Base-by-base conservation (phyloP, 163 green algal species). In the Scenedesmus sp. region DNA sequence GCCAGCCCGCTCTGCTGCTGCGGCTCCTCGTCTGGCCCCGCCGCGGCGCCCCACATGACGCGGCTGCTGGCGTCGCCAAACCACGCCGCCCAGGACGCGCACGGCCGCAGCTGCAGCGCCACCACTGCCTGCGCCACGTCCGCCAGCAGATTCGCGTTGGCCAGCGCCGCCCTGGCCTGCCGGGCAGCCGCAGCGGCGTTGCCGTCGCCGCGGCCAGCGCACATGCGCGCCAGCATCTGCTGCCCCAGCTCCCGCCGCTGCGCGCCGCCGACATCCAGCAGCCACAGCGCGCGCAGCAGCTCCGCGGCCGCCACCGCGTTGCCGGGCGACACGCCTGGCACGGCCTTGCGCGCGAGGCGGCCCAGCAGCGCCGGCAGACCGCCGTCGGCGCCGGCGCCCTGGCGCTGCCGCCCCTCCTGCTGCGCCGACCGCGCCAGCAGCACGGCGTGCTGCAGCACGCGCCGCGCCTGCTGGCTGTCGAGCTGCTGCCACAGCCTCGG, bases 31-130 rank as follows among this genome's bases (percentile, higher is more conserved):
- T n/a, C n/a, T 28, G 54, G 36, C n/a, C 17, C 28, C 20, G 34
- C 29, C 3, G 28, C 28, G 7, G 56, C 56, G 39, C n/a, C n/a
- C 28, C 29, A 9, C 17, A 14, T 22, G 22, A 14, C 42, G n/a
- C 42, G 64, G 51, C 34, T 28, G 51, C 67, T 76, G 15, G 33
- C 53, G 4, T 54, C 13, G 17, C 44, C 13, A 34, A 65, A 76
- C 67, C 67, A 76, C 10, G 15, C 10, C 6, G 44, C 15, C 67
- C 67, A 76, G 1, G 42, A 13, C 22, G n/a, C 13, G 17, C n/a
- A 58, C 2, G 69, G 69, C 69, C 44, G 4, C 36, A 67, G 39
- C 22, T 66, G 50, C 14, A 60, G 69, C 54, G 66, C 53, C 69
- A 76, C 18, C n/a, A 76, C 51, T 10, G 67, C 67, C 39, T n/a